These are phyloP conservation scores for Myriangium duriaei DNA, from an alignment of 2,329 filamentous ascomycete genomes.

Conservation along the genomic window DNA sequence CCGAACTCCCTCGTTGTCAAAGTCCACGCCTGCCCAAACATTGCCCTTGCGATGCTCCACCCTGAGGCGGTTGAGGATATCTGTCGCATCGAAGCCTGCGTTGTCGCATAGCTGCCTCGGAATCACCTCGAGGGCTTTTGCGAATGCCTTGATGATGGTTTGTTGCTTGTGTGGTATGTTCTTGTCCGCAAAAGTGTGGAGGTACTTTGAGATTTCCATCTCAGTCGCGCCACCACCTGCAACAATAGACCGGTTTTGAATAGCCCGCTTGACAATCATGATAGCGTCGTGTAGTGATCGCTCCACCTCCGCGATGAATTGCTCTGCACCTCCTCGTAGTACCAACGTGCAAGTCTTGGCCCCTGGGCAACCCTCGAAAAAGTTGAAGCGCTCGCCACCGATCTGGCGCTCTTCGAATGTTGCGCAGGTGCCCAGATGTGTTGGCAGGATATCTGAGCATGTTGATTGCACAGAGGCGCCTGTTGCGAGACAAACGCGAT, in stretches of 20 bases:
- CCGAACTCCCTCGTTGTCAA: slow-evolving; percentile 76
- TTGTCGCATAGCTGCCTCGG: slow-evolving; percentile 97
- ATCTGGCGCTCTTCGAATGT: slow-evolving; percentile 93
- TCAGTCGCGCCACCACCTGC: slow-evolving; percentile 88
- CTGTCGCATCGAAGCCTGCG: slow-evolving; percentile 93
- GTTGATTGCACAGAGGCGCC: slow-evolving; percentile 89
- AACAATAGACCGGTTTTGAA: slow-evolving; percentile 89
- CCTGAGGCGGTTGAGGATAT: slow-evolving; percentile 90
- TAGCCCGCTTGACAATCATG: slow-evolving; percentile 98
- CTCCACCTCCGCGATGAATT: slow-evolving; percentile 98
- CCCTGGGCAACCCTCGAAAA: slow-evolving; percentile 90
- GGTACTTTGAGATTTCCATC: slow-evolving; percentile 92
- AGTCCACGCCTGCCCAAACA: slow-evolving; percentile 93
- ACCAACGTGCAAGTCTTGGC: slow-evolving; percentile 96
- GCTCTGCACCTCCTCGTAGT: slow-evolving; percentile 89
- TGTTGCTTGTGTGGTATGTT: slow-evolving; percentile 93
- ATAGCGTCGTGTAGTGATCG: slow-evolving; percentile 96
- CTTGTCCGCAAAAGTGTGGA: slow-evolving; percentile 85
- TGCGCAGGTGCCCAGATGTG: slow-evolving; percentile 85
- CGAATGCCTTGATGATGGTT: slow-evolving; percentile 93
- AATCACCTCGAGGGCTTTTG: slow-evolving; percentile 92
- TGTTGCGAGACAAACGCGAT: slow-evolving; percentile 89
- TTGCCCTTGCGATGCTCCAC: slow-evolving; percentile 93
- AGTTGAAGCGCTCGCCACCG: slow-evolving; percentile 93
- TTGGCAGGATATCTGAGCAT: slow-evolving; percentile 81